Evolutionary conservation across 208 protist genomes (phyloP).

Genomic region (Acanthamoeba royreba): DNA sequence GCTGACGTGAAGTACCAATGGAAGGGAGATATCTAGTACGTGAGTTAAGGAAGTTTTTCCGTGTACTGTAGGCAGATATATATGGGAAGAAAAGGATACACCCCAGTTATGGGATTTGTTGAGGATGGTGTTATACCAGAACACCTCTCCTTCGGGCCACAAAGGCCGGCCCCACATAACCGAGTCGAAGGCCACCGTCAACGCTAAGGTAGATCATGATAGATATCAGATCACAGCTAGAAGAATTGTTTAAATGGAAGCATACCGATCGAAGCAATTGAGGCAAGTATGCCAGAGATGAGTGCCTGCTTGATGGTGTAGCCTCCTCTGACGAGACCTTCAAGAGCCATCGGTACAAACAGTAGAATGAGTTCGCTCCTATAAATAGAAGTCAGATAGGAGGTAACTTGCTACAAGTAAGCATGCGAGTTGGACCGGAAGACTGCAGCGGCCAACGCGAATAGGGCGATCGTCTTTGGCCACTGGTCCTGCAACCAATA

Average conservation of each 20-base stretch:
- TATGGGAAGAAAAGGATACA: conserved; percentile 16
- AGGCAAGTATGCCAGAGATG: background rate
- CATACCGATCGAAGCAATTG: conserved; percentile 53
- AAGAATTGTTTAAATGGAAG: background rate
- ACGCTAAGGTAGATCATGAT: background rate
- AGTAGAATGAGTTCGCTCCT: background rate
- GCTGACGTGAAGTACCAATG: conserved; percentile 88
- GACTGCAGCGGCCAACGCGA: background rate
- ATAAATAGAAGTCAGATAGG: background rate
- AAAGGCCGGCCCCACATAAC: conserved; percentile 83
- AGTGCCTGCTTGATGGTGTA: background rate
- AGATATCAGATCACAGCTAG: background rate
- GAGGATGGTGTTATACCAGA: conserved; percentile 88
- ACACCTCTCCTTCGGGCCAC: conserved; percentile 90
- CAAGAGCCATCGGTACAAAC: background rate
- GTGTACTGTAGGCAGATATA: background rate
- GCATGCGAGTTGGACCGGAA: background rate
- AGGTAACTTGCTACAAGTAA: too few species aligned
- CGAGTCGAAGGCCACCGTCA: conserved; percentile 81
- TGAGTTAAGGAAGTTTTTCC: background rate
- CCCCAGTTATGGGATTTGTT: conserved; percentile 88
- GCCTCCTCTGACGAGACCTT: background rate
- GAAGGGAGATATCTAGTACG: conserved; percentile 56
- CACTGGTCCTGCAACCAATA: conserved; percentile 38
- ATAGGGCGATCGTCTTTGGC: background rate